Evolutionary conservation across 1,139 yeast species (phyloP), one percentile per base, ranked within the genome.

Genomic region (Meyerozyma guilliermondii): DNA sequence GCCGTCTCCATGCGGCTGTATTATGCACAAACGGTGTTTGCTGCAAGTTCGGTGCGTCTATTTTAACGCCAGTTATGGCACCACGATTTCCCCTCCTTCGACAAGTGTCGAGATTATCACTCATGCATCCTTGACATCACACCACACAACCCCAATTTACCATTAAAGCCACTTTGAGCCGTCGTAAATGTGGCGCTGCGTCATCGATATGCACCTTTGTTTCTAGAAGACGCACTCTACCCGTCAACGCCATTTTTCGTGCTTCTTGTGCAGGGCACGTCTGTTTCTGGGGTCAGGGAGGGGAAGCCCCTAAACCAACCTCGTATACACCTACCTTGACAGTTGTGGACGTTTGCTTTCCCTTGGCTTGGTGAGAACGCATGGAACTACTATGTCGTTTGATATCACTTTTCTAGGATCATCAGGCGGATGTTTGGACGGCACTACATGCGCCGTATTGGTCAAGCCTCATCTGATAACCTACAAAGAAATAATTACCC

Each of bases 381-480:
- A 23, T 36, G 39, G 9, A 14, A 16, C 23, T 16, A 13, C 28
- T 14, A 54, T 54, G 59, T 44, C 54, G 44, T 76, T 76, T 49
- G 78, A 76, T 41, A 53, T 83, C 31, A 80, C 86, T 1, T 75
- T 83, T 37, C 62, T 84, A 45, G 95, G 95, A 5, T 74, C 85
- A 13, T 76, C 85, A 4, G 95, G 95, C 5, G 95, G 95, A 5
- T 94, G 94, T 0, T 58, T 80, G 14, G 91, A 84, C 34, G 78
- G 80, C 9, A 66, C 73, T 17, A 83, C 84, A 3, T 85, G 91
- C 49, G 72, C 87, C 5, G 74, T 81, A 42, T 62, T 88, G 41
- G 54, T 88, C 26, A 84, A 86, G 52, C 83, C 91, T 0, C 54
- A 71, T 1, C 46, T 56, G 4, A 47, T 72, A 1, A 50, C 74